Evolutionary conservation across 2,329 filamentous ascomycete genomes (phyloP), one percentile per base, ranked within the genome.

Genomic region (Stenocarpella maydis): DNA sequence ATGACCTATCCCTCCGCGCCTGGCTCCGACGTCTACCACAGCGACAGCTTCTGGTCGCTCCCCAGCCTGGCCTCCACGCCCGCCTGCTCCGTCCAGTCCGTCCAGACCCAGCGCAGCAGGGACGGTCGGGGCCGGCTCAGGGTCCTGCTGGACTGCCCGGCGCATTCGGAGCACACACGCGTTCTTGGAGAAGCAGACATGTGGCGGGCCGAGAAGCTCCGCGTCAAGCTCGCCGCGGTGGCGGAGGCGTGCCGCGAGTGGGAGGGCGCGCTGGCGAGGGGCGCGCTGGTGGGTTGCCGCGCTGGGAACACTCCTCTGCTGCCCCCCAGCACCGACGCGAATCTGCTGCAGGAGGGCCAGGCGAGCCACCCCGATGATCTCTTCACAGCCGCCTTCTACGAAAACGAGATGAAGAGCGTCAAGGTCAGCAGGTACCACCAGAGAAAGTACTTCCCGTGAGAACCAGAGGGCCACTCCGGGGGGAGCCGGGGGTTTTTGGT

Each of bases 1-100:
- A 28, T 31, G 41, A 60, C 61, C 24, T 65, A 69, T 45, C 67
- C 60, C n/a, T 66, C 52, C 45, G 52, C n/a, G 3, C 21, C 50
- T 34, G 67, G 67, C 50, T 49, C 67, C 10, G 60, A 65, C 31
- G 31, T 69, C 14, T 12, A 58, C 24, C 60, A 43, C 41, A 55
- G 67, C 60, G 52, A 52, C 17, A 53, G 60, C 26, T 69, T 65
- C 52, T 65, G 60, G 67, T 65, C 60, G n/a, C 49, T 54, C 3
- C 67, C 68, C 28, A 69, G 61, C n/a, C 19, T 60, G 24, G 15
- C 14, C 37, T 69, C 53, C 6, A 60, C 45, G 2, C n/a, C 67
- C 9, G 58, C 67, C 34, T 47, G 37, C 47, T 34, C 67, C 12
- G 47, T 24, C 3, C 67, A 67, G n/a, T 60, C 50, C 12, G 49